Conservation (phyloP, 495 filamentous ascomycete genomes). For the Penicillium fimorum region DNA sequence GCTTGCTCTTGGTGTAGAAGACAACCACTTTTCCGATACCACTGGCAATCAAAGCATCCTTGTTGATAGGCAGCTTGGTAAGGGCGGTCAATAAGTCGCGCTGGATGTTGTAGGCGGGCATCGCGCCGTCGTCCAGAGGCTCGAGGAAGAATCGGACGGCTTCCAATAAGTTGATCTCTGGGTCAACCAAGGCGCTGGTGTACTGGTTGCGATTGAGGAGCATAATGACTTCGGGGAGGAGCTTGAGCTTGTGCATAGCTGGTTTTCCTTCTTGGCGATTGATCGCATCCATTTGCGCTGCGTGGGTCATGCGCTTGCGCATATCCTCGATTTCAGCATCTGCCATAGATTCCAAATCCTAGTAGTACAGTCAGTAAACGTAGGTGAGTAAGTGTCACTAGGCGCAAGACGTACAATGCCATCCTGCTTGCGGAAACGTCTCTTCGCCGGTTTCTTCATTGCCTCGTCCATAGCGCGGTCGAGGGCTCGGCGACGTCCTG, state of each 20-base stretch:
- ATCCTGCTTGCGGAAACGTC: slow-evolving; percentile 75
- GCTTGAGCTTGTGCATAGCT: slow-evolving; percentile 88
- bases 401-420: slow-evolving; percentile 66
- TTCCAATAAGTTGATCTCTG: slow-evolving; percentile 91
- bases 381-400: neutral
- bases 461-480: slow-evolving; percentile 85
- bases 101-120: slow-evolving; percentile 96
- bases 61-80: slow-evolving; percentile 77
- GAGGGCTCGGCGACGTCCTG: slow-evolving; percentile 72
- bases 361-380: slow-evolving; percentile 17
- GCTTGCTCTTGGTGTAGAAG: slow-evolving; percentile 94
- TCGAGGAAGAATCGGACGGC: slow-evolving; percentile 97
- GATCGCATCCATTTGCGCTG: slow-evolving; percentile 79
- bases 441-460: slow-evolving; percentile 74
- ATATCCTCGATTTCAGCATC: slow-evolving; percentile 88
- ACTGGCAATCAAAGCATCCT: slow-evolving; percentile 82
- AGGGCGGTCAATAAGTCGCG: slow-evolving; percentile 85
- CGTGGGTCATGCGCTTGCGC: slow-evolving; percentile 87
- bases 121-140: slow-evolving; percentile 83
- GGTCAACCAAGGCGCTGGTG: slow-evolving; percentile 82
- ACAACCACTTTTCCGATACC: slow-evolving; percentile 94
- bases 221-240: slow-evolving; percentile 87
- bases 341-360: slow-evolving; percentile 86
- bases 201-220: slow-evolving; percentile 82
- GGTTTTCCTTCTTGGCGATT: slow-evolving; percentile 74